A percentile compares a stretch with the other conserved stretches of the same genome.
phyloP scores from a whole-genome alignment of 2,329 filamentous ascomycete species.

The Trichoderma koningiopsis region DNA sequence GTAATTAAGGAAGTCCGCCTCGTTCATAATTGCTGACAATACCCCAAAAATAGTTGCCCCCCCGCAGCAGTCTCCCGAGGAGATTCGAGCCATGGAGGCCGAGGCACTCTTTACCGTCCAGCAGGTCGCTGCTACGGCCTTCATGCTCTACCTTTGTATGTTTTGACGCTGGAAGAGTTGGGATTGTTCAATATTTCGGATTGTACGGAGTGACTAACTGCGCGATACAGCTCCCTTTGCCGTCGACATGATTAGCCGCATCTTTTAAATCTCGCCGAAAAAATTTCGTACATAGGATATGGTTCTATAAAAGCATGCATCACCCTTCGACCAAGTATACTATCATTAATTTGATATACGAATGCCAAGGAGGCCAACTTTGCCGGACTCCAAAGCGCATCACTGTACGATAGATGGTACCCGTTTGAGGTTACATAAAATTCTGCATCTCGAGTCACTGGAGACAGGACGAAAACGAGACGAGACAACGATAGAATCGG shows the following conservation, averaged over 20 bases:
- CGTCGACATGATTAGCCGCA: conserved; percentile 53
- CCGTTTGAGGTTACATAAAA: not conserved
- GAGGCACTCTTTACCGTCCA: conserved; percentile 69
- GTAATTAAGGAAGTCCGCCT: not conserved
- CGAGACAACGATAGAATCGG: not conserved
- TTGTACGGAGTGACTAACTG: conserved; percentile 3
- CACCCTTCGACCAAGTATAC: not conserved
- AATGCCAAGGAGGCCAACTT: not conserved
- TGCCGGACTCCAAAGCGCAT: not conserved
- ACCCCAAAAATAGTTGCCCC: conserved; percentile 56
- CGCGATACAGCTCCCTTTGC: conserved; percentile 55
- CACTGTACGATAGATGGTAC: conserved; percentile 27
- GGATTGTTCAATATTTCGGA: not conserved
- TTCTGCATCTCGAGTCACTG: not conserved
- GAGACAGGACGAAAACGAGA: not conserved
- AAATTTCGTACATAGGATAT: not conserved
- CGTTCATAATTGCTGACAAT: conserved; percentile 13
- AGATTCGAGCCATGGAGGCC: conserved; percentile 69
- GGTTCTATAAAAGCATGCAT: not conserved
- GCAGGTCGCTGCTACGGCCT: conserved; percentile 64
- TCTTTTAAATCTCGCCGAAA: conserved; percentile 39
- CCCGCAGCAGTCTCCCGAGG: conserved; percentile 68
- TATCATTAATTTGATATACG: conserved; percentile 5
- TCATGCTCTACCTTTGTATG: conserved; percentile 77
- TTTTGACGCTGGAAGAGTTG: conserved; percentile 9